Conservation (phyloP, 2,329 filamentous ascomycete species). For the Sclerotinia glacialis region DNA sequence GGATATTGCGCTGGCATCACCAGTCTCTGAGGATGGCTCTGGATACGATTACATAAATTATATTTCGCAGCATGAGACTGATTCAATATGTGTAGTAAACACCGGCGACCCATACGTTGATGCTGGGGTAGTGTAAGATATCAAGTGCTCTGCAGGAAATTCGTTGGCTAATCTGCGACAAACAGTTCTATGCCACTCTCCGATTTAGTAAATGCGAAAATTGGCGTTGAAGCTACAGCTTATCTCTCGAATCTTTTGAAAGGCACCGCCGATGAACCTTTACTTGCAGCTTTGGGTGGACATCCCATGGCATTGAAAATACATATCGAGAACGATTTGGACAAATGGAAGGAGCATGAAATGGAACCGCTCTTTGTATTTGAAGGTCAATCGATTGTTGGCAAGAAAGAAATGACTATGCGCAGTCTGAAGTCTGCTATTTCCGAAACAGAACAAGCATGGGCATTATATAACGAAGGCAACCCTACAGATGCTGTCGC, state of each 20-base stretch:
- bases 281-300: conserved; percentile 85
- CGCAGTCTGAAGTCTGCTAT: conserved; percentile 64
- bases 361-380: conserved; percentile 89
- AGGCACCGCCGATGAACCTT: conserved; percentile 72
- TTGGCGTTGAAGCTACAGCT: conserved; percentile 87
- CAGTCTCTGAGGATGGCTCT: not conserved
- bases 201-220: conserved; percentile 68
- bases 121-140: conserved; percentile 4
- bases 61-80: not conserved
- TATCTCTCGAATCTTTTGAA: conserved; percentile 80
- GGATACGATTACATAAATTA: not conserved
- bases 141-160: not conserved
- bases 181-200: conserved; percentile 53
- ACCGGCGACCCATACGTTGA: conserved; percentile 18
- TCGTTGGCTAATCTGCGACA: conserved; percentile 11
- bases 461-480: conserved; percentile 80
- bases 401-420: conserved; percentile 68
- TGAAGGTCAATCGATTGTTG: conserved; percentile 77
- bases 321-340: conserved; percentile 74
- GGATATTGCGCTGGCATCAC: not conserved
- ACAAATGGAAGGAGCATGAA: conserved; percentile 64
- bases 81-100: conserved; percentile 7
- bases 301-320: conserved; percentile 74
- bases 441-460: conserved; percentile 72
- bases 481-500: conserved; percentile 77